phyloP scores from a whole-genome alignment of 225 moss, liverwort and hornwort genomes.

The Takakia lepidozioides region DNA sequence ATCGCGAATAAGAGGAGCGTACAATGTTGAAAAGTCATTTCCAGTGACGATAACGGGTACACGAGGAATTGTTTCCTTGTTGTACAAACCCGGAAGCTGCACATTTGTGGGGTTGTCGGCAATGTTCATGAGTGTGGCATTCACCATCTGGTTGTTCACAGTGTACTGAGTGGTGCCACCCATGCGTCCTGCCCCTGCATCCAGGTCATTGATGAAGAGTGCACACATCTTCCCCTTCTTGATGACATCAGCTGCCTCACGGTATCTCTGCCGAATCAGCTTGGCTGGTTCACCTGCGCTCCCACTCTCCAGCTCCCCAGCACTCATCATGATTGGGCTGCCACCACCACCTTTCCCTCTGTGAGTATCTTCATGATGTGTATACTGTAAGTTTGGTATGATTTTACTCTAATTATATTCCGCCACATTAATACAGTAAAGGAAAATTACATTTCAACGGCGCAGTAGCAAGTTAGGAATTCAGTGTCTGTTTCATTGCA shows the following conservation, averaged over 20 bases:
- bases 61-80: constrained; percentile 68
- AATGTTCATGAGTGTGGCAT: constrained; percentile 98
- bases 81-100: constrained; percentile 82
- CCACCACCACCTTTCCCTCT: neutral
- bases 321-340: constrained; percentile 95
- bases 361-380: neutral
- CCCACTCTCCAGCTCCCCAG: constrained; percentile 97
- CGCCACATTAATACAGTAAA: no score
- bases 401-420: no score
- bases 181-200: constrained; percentile 96
- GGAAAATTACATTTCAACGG: no score
- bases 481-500: no score
- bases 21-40: constrained; percentile 92
- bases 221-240: constrained; percentile 97
- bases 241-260: constrained; percentile 89
- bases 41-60: constrained; percentile 88
- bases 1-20: constrained; percentile 90
- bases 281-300: constrained; percentile 97
- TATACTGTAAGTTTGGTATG: neutral
- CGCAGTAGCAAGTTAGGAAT: no score
- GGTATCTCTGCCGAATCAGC: constrained; percentile 90
- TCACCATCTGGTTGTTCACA: constrained; percentile 99
- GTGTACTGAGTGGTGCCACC: constrained; percentile 96
- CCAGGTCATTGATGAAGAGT: constrained; percentile 97
- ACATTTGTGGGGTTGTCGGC: constrained; percentile 88